Base-by-base conservation (phyloP, 768 basidiomycete genomes). In the Suillus occidentalis region DNA sequence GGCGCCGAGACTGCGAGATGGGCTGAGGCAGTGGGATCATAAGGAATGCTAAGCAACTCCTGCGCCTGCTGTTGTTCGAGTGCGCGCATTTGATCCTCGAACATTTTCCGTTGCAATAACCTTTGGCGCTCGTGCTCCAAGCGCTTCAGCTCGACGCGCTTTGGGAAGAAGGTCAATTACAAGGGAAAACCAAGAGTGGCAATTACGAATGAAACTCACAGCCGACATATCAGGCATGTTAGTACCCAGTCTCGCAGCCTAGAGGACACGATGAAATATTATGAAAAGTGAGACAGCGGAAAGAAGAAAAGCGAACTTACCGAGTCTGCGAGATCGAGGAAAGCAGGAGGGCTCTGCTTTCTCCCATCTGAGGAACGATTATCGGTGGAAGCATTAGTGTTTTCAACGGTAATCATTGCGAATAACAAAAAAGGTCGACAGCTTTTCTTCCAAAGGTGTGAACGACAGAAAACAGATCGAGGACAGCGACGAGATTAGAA, bases 61-160 rank as follows among this genome's bases (percentile, higher is more conserved):
- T 91, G 89, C 14, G 88, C 89, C 78, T 99, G 96, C 76, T 94
- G 89, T 68, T 91, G 89, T 79, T 98, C 95, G 68, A 99, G 85
- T 62, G 84, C 88, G 63, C 91, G 90, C 96, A 97, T 97, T 79
- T 97, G 95, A 71, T 97, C 94, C 78, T 99, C 96, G 77, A 98
- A 99, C 72, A 93, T 79, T 78, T 89, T 91, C 74, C 95, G 89
- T 75, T 97, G 95, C 50, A 92, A 75, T 45, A 80, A 80, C 67
- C 95, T 93, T 78, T 95, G 93, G 60, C 92, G 89, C 78, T 97
- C 95, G 73, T 98, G 94, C 64, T 77, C 78, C 68, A 92, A 79
- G 70, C 95, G 91, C 76, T 95, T 97, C 73, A 94, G 83, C 75
- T 96, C 94, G 66, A 95, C 89, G 71, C 92, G 91, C 91, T 93